Conservation (phyloP, 345 rosid genomes). For the Acer negundo region DNA sequence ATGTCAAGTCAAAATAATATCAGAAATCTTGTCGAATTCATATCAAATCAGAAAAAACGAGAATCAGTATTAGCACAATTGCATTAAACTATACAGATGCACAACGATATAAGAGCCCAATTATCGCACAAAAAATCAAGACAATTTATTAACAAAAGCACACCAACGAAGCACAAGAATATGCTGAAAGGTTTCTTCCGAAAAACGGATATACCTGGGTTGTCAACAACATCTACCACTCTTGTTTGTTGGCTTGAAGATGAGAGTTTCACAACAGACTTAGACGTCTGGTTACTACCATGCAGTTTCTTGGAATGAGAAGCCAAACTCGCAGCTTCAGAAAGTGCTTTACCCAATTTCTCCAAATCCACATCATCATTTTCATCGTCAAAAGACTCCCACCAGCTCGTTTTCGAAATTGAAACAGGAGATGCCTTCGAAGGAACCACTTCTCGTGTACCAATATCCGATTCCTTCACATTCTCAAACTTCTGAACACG, state of each 20-base stretch:
- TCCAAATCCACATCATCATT: slow-evolving; percentile 64
- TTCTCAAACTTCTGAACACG: slow-evolving; percentile 55
- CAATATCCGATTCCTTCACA: slow-evolving; percentile 24
- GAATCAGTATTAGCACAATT: background rate
- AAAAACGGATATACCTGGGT: slow-evolving; percentile 36
- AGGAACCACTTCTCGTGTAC: slow-evolving; percentile 12
- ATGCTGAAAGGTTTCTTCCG: background rate
- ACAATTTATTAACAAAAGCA: background rate
- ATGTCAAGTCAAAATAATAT: background rate
- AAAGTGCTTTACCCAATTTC: slow-evolving; percentile 62
- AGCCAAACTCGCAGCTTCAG: slow-evolving; percentile 55
- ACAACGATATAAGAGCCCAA: background rate
- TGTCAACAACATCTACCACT: slow-evolving; percentile 34
- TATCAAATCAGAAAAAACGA: slow-evolving; percentile 1
- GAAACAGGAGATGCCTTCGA: slow-evolving; percentile 35
- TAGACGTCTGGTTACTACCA: slow-evolving; percentile 26
- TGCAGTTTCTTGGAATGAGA: slow-evolving; percentile 46
- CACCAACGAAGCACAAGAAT: background rate
- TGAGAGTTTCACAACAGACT: slow-evolving; percentile 31
- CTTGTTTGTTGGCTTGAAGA: slow-evolving; percentile 26
- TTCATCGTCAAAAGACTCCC: slow-evolving; percentile 44
- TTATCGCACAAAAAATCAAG: background rate
- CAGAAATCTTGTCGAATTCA: background rate
- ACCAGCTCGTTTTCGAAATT: slow-evolving; percentile 50
- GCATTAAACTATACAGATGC: background rate